Evolutionary conservation across 345 rosid species (phyloP).

Genomic region (Draba incana): DNA sequence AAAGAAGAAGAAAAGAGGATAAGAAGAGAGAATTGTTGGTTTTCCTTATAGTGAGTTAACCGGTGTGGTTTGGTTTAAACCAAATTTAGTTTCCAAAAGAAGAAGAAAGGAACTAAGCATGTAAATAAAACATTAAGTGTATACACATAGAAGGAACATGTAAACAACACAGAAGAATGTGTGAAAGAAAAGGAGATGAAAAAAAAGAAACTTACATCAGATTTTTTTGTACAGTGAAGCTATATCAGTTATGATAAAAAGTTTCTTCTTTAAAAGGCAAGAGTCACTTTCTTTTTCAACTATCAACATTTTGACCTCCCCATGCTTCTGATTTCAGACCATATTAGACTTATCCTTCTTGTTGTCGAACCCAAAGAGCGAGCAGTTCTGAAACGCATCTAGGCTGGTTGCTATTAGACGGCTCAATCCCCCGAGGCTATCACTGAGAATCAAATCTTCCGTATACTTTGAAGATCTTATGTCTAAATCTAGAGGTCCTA

Average conservation of each 20-base stretch:
- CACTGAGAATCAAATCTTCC: constrained; percentile 69
- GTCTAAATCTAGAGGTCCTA: constrained; percentile 83
- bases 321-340: constrained; percentile 52
- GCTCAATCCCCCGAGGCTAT: constrained; percentile 85
- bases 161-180: constrained; percentile 29
- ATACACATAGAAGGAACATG: constrained; percentile 31
- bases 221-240: constrained; percentile 41
- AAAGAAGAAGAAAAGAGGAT: neutral
- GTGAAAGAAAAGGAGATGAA: constrained; percentile 13
- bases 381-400: constrained; percentile 90
- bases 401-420: constrained; percentile 91
- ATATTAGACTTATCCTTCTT: constrained; percentile 69
- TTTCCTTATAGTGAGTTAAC: no score
- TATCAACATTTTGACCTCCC: constrained; percentile 38
- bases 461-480: constrained; percentile 67
- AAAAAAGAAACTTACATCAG: constrained; percentile 33
- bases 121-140: constrained; percentile 25
- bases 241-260: constrained; percentile 31
- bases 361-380: constrained; percentile 62
- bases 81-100: neutral
- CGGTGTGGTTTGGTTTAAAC: no score
- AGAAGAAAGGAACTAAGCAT: neutral
- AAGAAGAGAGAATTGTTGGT: constrained; percentile 3
- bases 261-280: constrained; percentile 21
- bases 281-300: constrained; percentile 32